These are phyloP conservation scores for Mycena pura DNA, from an alignment of 768 basidiomycete genomes.

Conservation along the genomic window DNA sequence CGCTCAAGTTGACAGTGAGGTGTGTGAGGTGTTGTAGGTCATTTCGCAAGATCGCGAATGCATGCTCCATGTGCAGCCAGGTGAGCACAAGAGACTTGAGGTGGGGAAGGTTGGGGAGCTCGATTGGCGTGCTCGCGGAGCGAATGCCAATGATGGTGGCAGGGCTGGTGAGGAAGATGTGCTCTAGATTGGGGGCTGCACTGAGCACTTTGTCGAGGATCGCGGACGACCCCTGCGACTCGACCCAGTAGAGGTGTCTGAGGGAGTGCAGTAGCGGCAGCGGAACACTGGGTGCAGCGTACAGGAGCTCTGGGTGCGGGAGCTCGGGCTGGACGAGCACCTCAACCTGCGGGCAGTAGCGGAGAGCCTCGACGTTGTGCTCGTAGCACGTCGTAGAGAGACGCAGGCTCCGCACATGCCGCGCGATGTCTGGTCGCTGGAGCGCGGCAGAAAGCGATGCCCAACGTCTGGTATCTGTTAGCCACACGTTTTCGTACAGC, in stretches of 20 bases:
- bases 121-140: neutral
- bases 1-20: no score
- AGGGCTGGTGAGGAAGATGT: slow-evolving; percentile 3
- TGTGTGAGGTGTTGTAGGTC: no score
- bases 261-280: neutral
- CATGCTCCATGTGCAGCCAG: neutral
- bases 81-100: neutral
- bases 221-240: neutral
- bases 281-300: neutral
- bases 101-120: neutral
- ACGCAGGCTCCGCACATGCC: slow-evolving; percentile 9
- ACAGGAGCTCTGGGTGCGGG: neutral
- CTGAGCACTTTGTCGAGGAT: slow-evolving; percentile 2
- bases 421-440: neutral
- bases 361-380: slow-evolving; percentile 4
- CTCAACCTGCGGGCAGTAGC: neutral
- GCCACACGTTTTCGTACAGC: slow-evolving; percentile 11
- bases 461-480: neutral
- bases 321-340: slow-evolving; percentile 19
- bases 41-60: neutral
- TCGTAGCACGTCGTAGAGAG: slow-evolving; percentile 17
- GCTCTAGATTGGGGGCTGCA: slow-evolving; percentile 12
- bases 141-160: neutral
- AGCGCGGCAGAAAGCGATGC: neutral
- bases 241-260: slow-evolving; percentile 16